Evolutionary conservation across 2,329 filamentous ascomycete genomes (phyloP).

Genomic region (Neofusicoccum parvum): DNA sequence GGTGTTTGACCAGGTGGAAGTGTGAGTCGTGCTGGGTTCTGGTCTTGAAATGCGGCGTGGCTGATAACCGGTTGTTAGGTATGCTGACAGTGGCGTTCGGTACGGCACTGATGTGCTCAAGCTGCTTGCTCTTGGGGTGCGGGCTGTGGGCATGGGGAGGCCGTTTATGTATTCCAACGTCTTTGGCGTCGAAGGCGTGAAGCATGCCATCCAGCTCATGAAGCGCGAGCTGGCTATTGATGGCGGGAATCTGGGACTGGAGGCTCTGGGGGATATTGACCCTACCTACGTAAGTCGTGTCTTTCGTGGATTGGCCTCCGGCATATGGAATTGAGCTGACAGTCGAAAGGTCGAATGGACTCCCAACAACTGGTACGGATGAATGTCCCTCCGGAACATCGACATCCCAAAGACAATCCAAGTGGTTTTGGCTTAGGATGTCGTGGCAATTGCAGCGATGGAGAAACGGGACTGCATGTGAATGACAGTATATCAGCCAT

Average conservation of each 20-base stretch:
- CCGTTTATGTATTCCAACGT: constrained; percentile 56
- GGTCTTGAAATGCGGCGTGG: background rate
- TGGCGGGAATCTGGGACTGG: constrained; percentile 36
- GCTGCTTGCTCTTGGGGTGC: constrained; percentile 41
- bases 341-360: background rate
- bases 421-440: too few species aligned
- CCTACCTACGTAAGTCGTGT: background rate
- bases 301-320: background rate
- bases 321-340: background rate
- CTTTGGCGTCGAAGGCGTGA: constrained; percentile 64
- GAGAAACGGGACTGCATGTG: too few species aligned
- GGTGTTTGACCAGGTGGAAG: constrained; percentile 43
- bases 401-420: too few species aligned
- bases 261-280: constrained; percentile 32
- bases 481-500: too few species aligned
- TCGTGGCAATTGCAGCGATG: too few species aligned
- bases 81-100: constrained; percentile 43
- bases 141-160: constrained; percentile 49
- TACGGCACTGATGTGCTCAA: constrained; percentile 43
- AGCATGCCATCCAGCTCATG: constrained; percentile 55
- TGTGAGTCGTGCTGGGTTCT: constrained; percentile 25
- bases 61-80: background rate
- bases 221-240: constrained; percentile 51
- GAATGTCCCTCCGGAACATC: background rate
- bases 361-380: background rate